Conservation (phyloP, 176 grass and related monocot genomes). For the Oryza glumipatula region DNA sequence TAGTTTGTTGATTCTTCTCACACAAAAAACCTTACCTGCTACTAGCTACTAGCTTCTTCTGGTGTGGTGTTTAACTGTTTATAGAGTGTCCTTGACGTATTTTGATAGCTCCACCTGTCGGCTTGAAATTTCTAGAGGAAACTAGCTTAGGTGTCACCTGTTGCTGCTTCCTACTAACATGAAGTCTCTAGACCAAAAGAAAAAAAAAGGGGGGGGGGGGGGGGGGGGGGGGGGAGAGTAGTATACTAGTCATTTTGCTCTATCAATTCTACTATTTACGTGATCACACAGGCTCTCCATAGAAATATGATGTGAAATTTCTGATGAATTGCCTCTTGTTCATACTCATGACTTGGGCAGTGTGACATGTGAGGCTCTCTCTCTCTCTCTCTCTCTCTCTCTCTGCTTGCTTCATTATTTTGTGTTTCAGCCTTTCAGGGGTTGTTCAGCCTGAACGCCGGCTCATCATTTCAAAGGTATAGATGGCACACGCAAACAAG, state of each 20-base stretch:
- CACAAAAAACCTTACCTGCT: not conserved
- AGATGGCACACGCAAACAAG: slow-evolving; percentile 40
- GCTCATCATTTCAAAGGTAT: not conserved
- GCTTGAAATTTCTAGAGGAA: not conserved
- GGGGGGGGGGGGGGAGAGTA: too few relatives aligned
- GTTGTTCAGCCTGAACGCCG: not conserved
- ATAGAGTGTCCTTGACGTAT: too few relatives aligned
- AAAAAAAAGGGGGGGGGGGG: too few relatives aligned
- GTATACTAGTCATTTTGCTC: not conserved
- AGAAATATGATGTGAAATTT: not conserved
- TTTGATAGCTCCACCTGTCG: not conserved
- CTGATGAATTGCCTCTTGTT: not conserved
- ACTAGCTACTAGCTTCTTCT: not conserved
- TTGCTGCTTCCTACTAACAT: not conserved
- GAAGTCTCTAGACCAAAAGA: not conserved
- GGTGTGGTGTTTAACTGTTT: not conserved
- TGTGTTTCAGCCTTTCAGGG: not conserved
- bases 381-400: not conserved
- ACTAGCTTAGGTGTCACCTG: not conserved
- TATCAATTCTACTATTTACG: not conserved
- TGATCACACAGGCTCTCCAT: not conserved
- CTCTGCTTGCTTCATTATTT: not conserved
- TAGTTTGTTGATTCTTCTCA: not conserved
- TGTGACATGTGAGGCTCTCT: not conserved
- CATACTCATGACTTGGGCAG: not conserved